phyloP scores from a whole-genome alignment of 129 eudicot species.

The Centaurea solstitialis region DNA sequence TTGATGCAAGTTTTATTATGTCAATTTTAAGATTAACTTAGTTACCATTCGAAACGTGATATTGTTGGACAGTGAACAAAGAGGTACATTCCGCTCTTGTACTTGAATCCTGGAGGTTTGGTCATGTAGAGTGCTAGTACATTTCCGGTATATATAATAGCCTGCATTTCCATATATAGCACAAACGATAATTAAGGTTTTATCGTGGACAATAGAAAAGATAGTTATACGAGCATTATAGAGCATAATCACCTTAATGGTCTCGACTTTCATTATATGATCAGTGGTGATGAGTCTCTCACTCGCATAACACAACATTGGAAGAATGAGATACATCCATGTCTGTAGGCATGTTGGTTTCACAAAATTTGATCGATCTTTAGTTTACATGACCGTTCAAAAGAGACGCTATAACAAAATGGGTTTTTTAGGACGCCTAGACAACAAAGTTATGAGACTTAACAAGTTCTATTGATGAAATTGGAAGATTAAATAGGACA shows the following conservation, averaged over 20 bases:
- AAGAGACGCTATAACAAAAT: background rate
- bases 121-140: constrained; percentile 91
- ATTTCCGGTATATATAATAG: constrained; percentile 83
- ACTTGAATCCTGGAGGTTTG: constrained; percentile 78
- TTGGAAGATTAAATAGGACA: background rate
- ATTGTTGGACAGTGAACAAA: constrained; percentile 92
- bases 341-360: constrained; percentile 53
- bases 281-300: constrained; percentile 76
- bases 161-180: constrained; percentile 48
- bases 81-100: constrained; percentile 99
- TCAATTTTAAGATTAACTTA: constrained; percentile 1
- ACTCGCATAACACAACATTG: constrained; percentile 55
- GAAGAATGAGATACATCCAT: constrained; percentile 84
- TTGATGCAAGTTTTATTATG: background rate
- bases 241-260: constrained; percentile 61
- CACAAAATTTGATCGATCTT: constrained; percentile 1
- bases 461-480: background rate
- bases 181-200: background rate
- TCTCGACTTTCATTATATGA: constrained; percentile 49
- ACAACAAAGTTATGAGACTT: background rate
- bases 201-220: background rate
- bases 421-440: background rate
- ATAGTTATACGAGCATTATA: background rate
- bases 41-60: constrained; percentile 80
- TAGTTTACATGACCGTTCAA: background rate